Conservation (phyloP, 805 yeast genomes). For the Torulaspora delbrueckii region DNA sequence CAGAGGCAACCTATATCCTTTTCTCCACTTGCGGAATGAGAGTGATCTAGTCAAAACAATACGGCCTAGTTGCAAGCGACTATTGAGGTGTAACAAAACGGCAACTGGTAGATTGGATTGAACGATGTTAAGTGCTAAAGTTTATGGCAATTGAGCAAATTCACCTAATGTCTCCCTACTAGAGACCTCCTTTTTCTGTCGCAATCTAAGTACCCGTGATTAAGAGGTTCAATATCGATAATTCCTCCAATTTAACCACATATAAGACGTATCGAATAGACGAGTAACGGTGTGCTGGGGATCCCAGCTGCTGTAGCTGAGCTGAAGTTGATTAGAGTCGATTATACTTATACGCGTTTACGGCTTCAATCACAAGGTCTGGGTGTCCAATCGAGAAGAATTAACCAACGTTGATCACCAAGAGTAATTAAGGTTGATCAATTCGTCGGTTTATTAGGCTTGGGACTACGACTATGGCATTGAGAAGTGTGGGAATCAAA, state of each 20-base stretch:
- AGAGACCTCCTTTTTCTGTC: constrained; percentile 1
- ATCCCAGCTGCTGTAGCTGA: neutral
- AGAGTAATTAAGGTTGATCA: neutral
- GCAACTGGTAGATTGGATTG: constrained; percentile 8
- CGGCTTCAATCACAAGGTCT: constrained; percentile 1
- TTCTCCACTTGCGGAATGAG: constrained; percentile 19
- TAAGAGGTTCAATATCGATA: neutral
- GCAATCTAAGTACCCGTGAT: neutral
- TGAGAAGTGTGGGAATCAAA: neutral
- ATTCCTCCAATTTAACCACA: neutral
- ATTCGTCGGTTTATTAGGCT: too few species aligned
- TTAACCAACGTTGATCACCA: neutral
- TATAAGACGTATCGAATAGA: neutral
- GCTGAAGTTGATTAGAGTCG: too few species aligned
- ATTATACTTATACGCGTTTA: constrained; percentile 4
- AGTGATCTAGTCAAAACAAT: constrained; percentile 15
- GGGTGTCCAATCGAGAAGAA: neutral
- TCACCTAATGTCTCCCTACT: neutral
- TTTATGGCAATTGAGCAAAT: neutral
- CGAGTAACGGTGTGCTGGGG: neutral
- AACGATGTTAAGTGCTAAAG: neutral
- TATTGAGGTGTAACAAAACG: constrained; percentile 21
- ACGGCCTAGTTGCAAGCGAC: constrained; percentile 9
- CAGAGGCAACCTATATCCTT: constrained; percentile 13
- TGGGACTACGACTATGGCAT: neutral